Percentiles rank a stretch among this genome's conserved stretches.
These are phyloP conservation scores for Malus asiatica DNA, from an alignment of 306 rosid genomes.

Conservation along the genomic window DNA sequence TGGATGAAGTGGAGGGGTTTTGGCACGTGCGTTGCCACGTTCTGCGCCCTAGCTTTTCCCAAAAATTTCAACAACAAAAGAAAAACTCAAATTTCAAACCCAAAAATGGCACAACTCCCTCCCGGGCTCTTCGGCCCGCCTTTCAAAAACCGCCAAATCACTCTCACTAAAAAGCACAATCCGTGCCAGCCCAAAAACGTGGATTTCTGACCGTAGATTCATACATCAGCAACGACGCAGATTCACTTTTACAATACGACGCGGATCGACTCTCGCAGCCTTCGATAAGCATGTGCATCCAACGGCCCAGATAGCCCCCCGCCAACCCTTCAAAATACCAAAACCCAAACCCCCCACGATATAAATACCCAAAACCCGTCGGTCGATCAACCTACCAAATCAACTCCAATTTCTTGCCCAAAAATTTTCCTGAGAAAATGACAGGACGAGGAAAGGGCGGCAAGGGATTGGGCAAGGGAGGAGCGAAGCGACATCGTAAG, in stretches of 20 bases:
- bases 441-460: slow-evolving; percentile 60
- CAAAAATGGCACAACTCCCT: neutral
- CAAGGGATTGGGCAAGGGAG: slow-evolving; percentile 57
- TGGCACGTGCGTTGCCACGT: neutral
- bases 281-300: slow-evolving; percentile 6
- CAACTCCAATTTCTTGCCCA: neutral
- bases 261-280: slow-evolving; percentile 4
- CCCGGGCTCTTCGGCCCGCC: neutral
- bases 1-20: too few relatives aligned
- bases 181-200: neutral
- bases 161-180: slow-evolving; percentile 5
- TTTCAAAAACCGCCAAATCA: neutral
- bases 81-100: neutral
- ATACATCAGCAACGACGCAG: neutral
- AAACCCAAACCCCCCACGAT: neutral
- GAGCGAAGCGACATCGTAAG: slow-evolving; percentile 52
- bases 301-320: slow-evolving; percentile 6
- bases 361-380: neutral
- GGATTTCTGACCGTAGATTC: neutral
- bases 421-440: slow-evolving; percentile 13
- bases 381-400: neutral
- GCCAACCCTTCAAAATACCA: neutral
- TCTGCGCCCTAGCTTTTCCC: neutral
- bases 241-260: neutral
- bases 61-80: neutral